Conservation (phyloP, 2,329 filamentous ascomycete genomes). For the Aureobasidium lini region DNA sequence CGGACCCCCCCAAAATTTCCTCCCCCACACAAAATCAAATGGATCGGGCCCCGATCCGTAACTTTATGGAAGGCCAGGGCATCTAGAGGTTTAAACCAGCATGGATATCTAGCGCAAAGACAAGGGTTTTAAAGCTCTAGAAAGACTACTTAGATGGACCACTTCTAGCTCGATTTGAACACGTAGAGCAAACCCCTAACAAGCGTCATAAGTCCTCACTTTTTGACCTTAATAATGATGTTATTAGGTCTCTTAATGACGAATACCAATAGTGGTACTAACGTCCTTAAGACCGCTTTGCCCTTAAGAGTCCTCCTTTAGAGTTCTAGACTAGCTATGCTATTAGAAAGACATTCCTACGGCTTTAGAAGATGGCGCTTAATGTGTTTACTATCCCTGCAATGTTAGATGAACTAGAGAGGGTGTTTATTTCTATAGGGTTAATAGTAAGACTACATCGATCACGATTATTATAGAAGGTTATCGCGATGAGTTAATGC, state of each 20-base stretch:
- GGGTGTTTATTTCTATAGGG: not conserved
- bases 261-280: not conserved
- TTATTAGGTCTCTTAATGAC: not conserved
- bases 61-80: too few species aligned
- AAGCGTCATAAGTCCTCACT: not conserved
- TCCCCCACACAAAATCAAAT: too few species aligned
- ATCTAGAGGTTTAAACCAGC: not conserved
- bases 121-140: not conserved
- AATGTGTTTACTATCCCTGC: not conserved
- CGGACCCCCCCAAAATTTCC: too few species aligned
- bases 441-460: not conserved
- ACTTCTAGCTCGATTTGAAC: not conserved
- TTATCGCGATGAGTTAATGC: not conserved
- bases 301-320: not conserved
- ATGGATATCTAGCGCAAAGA: not conserved
- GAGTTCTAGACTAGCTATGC: not conserved
- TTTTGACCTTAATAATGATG: not conserved
- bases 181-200: not conserved
- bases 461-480: not conserved
- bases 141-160: not conserved
- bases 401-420: not conserved
- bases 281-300: not conserved
- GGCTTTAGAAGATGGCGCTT: not conserved
- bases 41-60: too few species aligned
- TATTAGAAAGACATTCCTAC: not conserved